Base-by-base conservation (phyloP, 257 asterid genomes). In the Verbascum thapsus region DNA sequence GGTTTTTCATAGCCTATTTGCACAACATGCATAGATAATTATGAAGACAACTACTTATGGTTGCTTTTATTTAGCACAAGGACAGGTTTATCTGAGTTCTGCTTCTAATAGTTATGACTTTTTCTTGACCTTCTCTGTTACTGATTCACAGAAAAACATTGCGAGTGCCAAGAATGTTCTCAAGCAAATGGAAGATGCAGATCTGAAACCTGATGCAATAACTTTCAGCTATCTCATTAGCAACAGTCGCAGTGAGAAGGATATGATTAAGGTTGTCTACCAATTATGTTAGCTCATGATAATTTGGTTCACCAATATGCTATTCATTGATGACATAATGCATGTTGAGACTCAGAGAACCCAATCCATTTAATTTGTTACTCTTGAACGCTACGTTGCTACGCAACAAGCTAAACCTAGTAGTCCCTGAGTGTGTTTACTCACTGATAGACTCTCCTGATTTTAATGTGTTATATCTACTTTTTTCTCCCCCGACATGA, bases 191-290 rank as follows among this genome's bases (percentile, higher is more conserved):
- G 87, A 84, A 80, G 83, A 77, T 47, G 95, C 88, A 45, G 75
- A 73, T 63, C 90, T 94, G 70, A 78, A 87, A 76, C 91, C 95
- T 55, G 83, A 94, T 68, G 72, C 92, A 67, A 41, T 68, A 40
- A 94, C 97, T 66, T 94, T 84, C 81, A 73, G 95, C 78, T 78
- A 85, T 72, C 96, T 94, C 69, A 82, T 90, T 55, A 11, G 22
- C 65, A 87, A 75, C 79, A 76, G 91, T 73, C 76, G 37, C 68
- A 58, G 72, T 15, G 95, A 78, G 79, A 81, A 85, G 70, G 86
- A 82, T 73, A 78, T 94, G 59, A 61, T 53, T 58, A 84, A 85
- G 98, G 98, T 90, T 76, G 43, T 71, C 55, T 32, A 11, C 20
- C 15, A 22, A 39, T 48, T 54, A 53, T 53, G 10, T 56, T 51